Base-by-base conservation (phyloP, 2,329 filamentous ascomycete species). In the Beauveria medogensis region DNA sequence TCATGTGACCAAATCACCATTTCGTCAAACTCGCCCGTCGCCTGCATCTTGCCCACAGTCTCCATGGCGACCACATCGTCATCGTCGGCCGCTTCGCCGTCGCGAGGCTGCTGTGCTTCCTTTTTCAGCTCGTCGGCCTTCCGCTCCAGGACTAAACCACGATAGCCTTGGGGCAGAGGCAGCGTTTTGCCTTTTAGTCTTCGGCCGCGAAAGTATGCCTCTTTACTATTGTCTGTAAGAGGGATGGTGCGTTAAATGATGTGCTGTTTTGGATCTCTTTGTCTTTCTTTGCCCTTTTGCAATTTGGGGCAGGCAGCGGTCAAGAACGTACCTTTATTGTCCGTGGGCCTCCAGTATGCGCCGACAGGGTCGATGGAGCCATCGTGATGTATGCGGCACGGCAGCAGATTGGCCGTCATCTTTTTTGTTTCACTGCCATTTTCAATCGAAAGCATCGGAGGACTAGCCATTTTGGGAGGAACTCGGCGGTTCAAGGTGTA, bases 1-100 rank as follows among this genome's bases (percentile, higher is more conserved):
- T 94, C 92, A 71, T 96, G 92, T 0, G 83, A 87, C 92, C 92
- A 97, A n/a, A 96, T 80, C 3, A 91, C 75, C 55, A 96, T 72
- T 59, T 89, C 80, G 7, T 91, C 84, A 69, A 97, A 97, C 18
- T 79, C 79, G 1, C 85, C 86, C 22, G 86, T 78, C 48, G 84
- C 77, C 55, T 89, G 81, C 66, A 93, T 75, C 22, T 78, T 78
- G 10, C 84, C 81, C 1, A 82, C 78, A 26, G 82, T 78, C 1
- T 77, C 75, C 18, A 80, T 74, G 10, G 79, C 78, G 2, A 74
- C 69, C 1, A 77, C 70, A 2, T 80, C 78, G 41, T 74, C 70
- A 6, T 72, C 69, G 20, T 69, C 4, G 66, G 66, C 43, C 6
- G 63, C 64, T 58, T 41, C 18, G 18, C 9, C 47, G n/a, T 52